Conservation (phyloP, 2,329 filamentous ascomycete species). For the Penicillium nordicum region DNA sequence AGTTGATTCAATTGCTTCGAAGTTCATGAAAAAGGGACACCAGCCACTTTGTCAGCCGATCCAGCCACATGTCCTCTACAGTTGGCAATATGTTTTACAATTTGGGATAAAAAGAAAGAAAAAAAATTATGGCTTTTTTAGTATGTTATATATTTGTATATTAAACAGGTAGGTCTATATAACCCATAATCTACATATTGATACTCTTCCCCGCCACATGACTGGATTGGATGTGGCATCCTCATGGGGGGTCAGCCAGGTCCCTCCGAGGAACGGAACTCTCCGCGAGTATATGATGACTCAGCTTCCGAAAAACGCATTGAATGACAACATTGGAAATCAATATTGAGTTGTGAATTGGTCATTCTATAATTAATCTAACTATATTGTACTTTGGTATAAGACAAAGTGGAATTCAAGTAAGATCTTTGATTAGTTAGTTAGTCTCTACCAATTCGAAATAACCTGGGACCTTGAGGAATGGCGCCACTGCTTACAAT, state of each 20-base stretch:
- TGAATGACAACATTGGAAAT: neutral
- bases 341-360: neutral
- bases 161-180: neutral
- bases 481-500: slow-evolving; percentile 27
- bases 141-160: neutral
- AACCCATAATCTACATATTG: neutral
- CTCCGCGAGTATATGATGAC: slow-evolving; percentile 4
- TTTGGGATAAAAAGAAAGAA: neutral
- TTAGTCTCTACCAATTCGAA: neutral
- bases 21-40: slow-evolving; percentile 16
- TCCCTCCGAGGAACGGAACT: slow-evolving; percentile 8
- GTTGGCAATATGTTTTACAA: neutral
- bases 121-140: neutral
- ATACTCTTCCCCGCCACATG: slow-evolving; percentile 1
- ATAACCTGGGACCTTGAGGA: slow-evolving; percentile 8
- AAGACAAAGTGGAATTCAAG: neutral
- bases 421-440: neutral
- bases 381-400: too few relatives aligned
- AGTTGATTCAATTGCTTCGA: slow-evolving; percentile 7
- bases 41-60: slow-evolving; percentile 30
- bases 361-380: neutral
- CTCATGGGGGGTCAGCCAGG: neutral
- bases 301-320: slow-evolving; percentile 20
- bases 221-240: slow-evolving; percentile 2
- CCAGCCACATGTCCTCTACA: slow-evolving; percentile 28